Evolutionary conservation across 768 basidiomycete genomes (phyloP).

Genomic region (Mycena haematopus): DNA sequence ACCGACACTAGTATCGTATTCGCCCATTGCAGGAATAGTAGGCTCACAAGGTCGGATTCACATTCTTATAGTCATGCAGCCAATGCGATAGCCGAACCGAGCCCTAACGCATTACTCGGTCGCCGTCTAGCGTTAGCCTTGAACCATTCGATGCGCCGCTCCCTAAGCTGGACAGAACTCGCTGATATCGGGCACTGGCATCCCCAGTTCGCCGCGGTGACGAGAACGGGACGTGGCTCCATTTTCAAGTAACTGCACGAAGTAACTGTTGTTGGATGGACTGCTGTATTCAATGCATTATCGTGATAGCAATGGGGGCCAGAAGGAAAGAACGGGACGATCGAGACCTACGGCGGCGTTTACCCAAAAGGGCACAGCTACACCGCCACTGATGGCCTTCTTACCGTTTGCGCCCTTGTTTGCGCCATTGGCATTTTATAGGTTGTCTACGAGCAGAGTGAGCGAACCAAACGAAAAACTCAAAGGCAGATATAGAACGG

Average conservation of each 20-base stretch:
- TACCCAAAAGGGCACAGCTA: no score
- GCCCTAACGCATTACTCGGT: slow-evolving; percentile 4
- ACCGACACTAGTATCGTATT: slow-evolving; percentile 24
- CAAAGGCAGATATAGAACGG: background rate
- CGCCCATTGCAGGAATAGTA: slow-evolving; percentile 13
- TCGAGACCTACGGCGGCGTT: no score
- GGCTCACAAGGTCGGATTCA: background rate
- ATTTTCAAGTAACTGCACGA: background rate
- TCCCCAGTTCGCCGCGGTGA: slow-evolving; percentile 4
- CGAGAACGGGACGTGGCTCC: background rate
- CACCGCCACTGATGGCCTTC: no score
- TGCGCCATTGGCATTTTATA: no score
- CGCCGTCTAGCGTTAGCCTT: slow-evolving; percentile 12
- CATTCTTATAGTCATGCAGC: slow-evolving; percentile 4
- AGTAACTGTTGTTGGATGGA: slow-evolving; percentile 4
- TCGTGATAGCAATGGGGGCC: background rate
- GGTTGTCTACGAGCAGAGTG: no score
- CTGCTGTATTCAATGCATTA: background rate
- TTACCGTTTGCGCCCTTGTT: no score
- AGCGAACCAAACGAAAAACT: no score
- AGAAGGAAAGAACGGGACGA: background rate
- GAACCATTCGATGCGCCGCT: background rate
- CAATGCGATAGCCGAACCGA: slow-evolving; percentile 7
- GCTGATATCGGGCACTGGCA: slow-evolving; percentile 12
- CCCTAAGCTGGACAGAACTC: slow-evolving; percentile 1